These are phyloP conservation scores for Penicillium sclerotiorum DNA, from an alignment of 2,329 filamentous ascomycete species.

Conservation along the genomic window DNA sequence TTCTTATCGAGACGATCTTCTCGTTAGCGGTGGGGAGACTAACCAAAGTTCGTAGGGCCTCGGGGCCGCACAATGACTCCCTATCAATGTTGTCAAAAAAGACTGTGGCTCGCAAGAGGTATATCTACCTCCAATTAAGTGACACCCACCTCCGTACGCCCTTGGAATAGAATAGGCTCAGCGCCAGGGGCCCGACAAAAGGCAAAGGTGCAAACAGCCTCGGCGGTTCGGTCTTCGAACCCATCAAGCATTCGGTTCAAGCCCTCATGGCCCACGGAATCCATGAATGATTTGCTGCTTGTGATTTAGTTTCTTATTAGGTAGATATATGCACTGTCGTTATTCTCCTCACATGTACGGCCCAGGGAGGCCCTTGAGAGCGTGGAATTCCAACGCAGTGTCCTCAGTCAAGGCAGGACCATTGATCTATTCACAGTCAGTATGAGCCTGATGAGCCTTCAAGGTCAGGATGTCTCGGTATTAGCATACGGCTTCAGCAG, in stretches of 20 bases:
- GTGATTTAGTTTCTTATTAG: not conserved
- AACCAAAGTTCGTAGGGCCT: slow-evolving; percentile 81
- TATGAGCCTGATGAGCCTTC: no score
- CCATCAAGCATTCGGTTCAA: slow-evolving; percentile 88
- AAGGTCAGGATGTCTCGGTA: no score
- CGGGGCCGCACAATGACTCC: slow-evolving; percentile 83
- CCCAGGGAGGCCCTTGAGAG: slow-evolving; percentile 85
- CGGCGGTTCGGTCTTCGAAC: slow-evolving; percentile 86
- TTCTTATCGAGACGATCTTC: not conserved
- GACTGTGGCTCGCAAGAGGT: not conserved
- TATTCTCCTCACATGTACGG: slow-evolving; percentile 94
- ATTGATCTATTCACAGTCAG: slow-evolving; percentile 60
- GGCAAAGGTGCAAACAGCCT: slow-evolving; percentile 94
- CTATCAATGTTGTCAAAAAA: slow-evolving; percentile 34
- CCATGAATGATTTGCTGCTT: slow-evolving; percentile 88
- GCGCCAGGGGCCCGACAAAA: slow-evolving; percentile 84
- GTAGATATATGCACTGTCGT: not conserved
- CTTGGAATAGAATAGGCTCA: slow-evolving; percentile 87
- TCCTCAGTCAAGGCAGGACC: slow-evolving; percentile 95
- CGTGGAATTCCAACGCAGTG: slow-evolving; percentile 90
- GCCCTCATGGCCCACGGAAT: slow-evolving; percentile 76
- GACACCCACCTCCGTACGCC: slow-evolving; percentile 70
- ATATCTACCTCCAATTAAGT: not conserved
- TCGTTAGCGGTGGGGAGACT: slow-evolving; percentile 13
- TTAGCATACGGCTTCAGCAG: slow-evolving; percentile 70